Conservation (phyloP, 1,284 basidiomycete genomes). For the Ustilago xerochloae region DNA sequence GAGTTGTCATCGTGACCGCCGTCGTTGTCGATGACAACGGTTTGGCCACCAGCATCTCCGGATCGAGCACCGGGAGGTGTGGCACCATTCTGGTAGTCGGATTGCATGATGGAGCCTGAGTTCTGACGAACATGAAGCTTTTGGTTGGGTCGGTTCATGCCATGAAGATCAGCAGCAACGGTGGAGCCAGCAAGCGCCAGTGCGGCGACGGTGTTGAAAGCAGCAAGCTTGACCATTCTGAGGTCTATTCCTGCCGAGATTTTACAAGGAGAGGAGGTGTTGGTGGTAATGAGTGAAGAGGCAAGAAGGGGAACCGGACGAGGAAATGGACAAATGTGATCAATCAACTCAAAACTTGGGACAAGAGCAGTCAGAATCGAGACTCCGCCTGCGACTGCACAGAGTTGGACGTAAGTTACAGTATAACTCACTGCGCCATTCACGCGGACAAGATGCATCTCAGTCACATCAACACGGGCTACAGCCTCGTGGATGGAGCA, state of each 20-base stretch:
- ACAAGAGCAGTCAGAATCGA: no score
- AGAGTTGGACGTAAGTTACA: no score
- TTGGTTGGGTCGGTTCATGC: constrained; percentile 2
- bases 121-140: constrained; percentile 33
- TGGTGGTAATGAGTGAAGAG: background rate
- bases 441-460: no score
- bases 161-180: constrained; percentile 17
- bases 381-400: no score
- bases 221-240: constrained; percentile 34
- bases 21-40: constrained; percentile 49
- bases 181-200: constrained; percentile 30
- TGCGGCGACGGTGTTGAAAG: constrained; percentile 12
- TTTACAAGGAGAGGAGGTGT: background rate
- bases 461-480: no score
- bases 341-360: no score
- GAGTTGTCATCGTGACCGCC: constrained; percentile 58
- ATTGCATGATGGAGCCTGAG: constrained; percentile 42
- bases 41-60: constrained; percentile 55
- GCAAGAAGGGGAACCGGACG: background rate
- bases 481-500: no score
- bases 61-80: constrained; percentile 45
- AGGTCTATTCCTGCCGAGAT: background rate
- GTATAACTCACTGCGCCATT: no score
- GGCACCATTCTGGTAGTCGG: constrained; percentile 57
- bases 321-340: background rate